Evolutionary conservation across 768 basidiomycete genomes (phyloP).

Genomic region (Pulveroboletus sp.): DNA sequence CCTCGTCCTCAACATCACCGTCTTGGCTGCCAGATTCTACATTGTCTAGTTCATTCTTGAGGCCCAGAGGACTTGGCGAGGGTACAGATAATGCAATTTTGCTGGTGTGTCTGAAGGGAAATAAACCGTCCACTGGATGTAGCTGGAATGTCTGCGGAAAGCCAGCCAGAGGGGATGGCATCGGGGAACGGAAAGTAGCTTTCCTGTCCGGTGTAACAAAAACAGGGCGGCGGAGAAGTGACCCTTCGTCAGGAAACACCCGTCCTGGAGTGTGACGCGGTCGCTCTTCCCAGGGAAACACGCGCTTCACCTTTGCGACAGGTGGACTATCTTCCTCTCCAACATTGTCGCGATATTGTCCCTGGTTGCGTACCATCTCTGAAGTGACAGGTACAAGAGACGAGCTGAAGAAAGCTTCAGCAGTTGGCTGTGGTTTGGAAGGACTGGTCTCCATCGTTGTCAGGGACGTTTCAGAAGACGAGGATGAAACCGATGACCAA

Average conservation of each 20-base stretch:
- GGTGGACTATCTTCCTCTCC: slow-evolving; percentile 42
- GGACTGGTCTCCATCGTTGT: slow-evolving; percentile 21
- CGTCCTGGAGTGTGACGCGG: slow-evolving; percentile 65
- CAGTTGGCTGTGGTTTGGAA: slow-evolving; percentile 11
- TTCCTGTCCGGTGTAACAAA: slow-evolving; percentile 29
- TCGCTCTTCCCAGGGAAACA: slow-evolving; percentile 96
- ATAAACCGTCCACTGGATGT: slow-evolving; percentile 80
- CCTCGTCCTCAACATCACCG: slow-evolving; percentile 79
- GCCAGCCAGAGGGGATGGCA: slow-evolving; percentile 38
- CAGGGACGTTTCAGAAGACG: slow-evolving; percentile 22
- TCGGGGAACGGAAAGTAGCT: slow-evolving; percentile 17
- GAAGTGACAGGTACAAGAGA: slow-evolving; percentile 64
- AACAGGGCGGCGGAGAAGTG: slow-evolving; percentile 33
- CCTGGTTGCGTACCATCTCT: slow-evolving; percentile 62
- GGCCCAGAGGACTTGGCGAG: slow-evolving; percentile 34
- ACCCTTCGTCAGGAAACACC: slow-evolving; percentile 67
- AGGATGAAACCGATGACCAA: slow-evolving; percentile 37
- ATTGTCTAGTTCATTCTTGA: slow-evolving; percentile 30
- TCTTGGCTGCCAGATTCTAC: slow-evolving; percentile 73
- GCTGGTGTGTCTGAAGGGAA: slow-evolving; percentile 74
- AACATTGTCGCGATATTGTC: slow-evolving; percentile 68
- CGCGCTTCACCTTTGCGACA: slow-evolving; percentile 61
- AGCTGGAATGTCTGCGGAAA: slow-evolving; percentile 62
- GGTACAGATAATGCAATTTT: slow-evolving; percentile 52
- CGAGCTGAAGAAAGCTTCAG: slow-evolving; percentile 53